Base-by-base conservation (phyloP, 768 basidiomycete genomes). In the Lactarius quietus region DNA sequence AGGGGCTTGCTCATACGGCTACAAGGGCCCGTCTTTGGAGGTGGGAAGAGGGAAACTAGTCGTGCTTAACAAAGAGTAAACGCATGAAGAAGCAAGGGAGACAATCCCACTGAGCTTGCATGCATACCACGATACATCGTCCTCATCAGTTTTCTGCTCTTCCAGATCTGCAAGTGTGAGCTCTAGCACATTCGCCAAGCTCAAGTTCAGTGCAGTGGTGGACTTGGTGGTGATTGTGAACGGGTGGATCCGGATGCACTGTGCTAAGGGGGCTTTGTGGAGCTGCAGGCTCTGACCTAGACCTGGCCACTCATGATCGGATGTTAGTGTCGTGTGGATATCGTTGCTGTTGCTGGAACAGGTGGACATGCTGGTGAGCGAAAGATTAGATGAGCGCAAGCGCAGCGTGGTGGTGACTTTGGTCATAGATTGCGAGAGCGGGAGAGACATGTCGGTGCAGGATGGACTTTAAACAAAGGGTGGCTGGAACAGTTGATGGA, bases 101-200 rank as follows among this genome's bases (percentile, higher is more conserved):
- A 88, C 69, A 52, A 84, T 76, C 58, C 83, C 78, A 54, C 82
- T 80, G 65, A 89, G 77, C 72, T 88, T 83, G 56, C 76, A 78
- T 1, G 78, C 70, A 71, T 87, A 86, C 78, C 85, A 89, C 33
- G 84, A 84, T 3, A 78, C 80, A 51, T 83, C 85, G 14, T 83
- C 82, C 31, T 80, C 80, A 15, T 78, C 74, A 8, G 80, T 73
- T 6, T 78, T 73, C 14, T 68, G 66, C 3, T 68, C 53, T 62
- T 65, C 55, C 20, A 68, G 28, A 18, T 70, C 69, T 6, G 67
- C 69, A 7, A 68, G 23, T 6, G 63, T 62, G 45, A 69, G 68
- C 41, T 69, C 63, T 35, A 68, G 64, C 20, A 61, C 15, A 4
- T 62, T 52, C n/a, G 45, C 55, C 29, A 61, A 28, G 63, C 70